These are phyloP conservation scores for Trypanosoma platydactyli DNA, from an alignment of 208 protist genomes.

Conservation along the genomic window DNA sequence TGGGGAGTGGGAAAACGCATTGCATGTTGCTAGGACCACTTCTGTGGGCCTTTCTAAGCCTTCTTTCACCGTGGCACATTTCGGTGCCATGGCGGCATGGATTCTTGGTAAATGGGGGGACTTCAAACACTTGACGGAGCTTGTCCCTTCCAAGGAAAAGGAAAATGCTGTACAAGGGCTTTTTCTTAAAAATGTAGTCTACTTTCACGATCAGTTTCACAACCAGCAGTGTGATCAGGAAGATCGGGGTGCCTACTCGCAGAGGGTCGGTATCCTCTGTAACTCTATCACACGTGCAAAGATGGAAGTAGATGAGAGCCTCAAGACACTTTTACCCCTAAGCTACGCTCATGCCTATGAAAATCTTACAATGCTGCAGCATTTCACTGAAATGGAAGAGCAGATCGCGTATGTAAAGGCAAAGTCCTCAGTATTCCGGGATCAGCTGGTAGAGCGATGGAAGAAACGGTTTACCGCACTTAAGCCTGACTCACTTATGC, in stretches of 20 bases:
- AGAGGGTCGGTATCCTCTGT: slow-evolving; percentile 41
- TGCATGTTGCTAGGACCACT: slow-evolving; percentile 45
- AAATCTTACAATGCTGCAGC: slow-evolving; percentile 95
- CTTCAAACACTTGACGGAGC: slow-evolving; percentile 69
- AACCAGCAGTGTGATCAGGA: slow-evolving; percentile 19
- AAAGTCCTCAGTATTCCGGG: slow-evolving; percentile 49
- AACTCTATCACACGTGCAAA: slow-evolving; percentile 63
- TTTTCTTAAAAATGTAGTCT: slow-evolving; percentile 75
- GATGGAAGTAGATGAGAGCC: slow-evolving; percentile 80
- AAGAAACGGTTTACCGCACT: slow-evolving; percentile 82
- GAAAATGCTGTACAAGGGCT: slow-evolving; percentile 60
- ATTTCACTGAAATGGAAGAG: slow-evolving; percentile 99
- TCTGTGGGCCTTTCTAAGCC: slow-evolving; percentile 11
- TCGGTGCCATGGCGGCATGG: slow-evolving; percentile 84
- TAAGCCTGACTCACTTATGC: slow-evolving; percentile 88
- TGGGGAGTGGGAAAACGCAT: slow-evolving; percentile 78
- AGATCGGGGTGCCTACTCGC: slow-evolving; percentile 15
- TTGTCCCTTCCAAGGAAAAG: slow-evolving; percentile 65
- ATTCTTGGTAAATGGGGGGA: slow-evolving; percentile 82
- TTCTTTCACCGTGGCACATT: slow-evolving; percentile 71
- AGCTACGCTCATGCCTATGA: slow-evolving; percentile 95
- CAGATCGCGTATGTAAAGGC: slow-evolving; percentile 88
- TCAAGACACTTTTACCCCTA: slow-evolving; percentile 83
- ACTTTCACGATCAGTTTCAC: slow-evolving; percentile 44
- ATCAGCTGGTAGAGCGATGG: slow-evolving; percentile 76